phyloP scores from a whole-genome alignment of 139 green algal genomes.

The Pleodorina starrii region DNA sequence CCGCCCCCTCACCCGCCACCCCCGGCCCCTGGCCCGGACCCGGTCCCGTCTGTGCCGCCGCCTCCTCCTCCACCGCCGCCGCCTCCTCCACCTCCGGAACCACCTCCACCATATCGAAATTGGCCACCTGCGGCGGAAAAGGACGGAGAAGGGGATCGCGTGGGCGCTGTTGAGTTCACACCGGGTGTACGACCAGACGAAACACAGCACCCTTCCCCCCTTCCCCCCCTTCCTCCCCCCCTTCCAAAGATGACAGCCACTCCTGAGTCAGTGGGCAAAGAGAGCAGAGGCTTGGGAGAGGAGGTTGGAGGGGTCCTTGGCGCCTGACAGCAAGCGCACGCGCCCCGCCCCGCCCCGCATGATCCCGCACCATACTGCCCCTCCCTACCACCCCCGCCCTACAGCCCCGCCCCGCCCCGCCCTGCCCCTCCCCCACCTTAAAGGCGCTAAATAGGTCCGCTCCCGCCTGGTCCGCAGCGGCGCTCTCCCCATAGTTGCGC shows the following conservation, averaged over 20 bases:
- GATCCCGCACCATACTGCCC: no score
- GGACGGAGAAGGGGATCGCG: background rate
- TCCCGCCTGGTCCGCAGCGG: constrained; percentile 44
- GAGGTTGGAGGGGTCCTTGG: no score
- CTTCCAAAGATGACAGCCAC: no score
- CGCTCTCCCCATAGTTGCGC: constrained; percentile 49
- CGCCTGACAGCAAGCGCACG: no score
- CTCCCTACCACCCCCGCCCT: background rate
- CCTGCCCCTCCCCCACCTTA: constrained; percentile 20
- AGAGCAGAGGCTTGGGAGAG: no score
- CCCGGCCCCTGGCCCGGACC: background rate
- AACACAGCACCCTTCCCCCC: background rate
- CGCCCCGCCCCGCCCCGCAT: no score
- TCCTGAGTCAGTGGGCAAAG: no score
- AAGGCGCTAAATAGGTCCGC: constrained; percentile 73
- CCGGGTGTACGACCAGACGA: background rate
- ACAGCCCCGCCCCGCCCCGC: background rate
- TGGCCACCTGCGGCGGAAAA: constrained; percentile 53
- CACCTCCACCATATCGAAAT: constrained; percentile 64
- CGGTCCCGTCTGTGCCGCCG: background rate
- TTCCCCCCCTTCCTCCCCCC: background rate
- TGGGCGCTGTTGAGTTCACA: background rate
- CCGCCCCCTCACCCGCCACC: no score
- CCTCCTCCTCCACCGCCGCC: background rate
- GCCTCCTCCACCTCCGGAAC: background rate